phyloP scores from a whole-genome alignment of 257 asterid species.

The Nicotiana undulata region DNA sequence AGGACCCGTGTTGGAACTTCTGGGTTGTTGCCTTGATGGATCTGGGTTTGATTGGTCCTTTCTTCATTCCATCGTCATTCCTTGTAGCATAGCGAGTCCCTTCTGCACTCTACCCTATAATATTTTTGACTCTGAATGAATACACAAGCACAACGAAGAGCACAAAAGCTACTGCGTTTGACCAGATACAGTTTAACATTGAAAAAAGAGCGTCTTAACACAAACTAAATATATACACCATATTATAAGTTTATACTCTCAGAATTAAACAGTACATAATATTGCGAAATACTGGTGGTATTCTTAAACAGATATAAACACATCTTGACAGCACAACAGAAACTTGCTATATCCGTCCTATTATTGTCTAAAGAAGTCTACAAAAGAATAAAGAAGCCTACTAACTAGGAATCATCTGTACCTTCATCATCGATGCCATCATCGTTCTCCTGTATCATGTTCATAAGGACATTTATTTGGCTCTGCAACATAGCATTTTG shows the following conservation, averaged over 20 bases:
- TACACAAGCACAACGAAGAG: no score
- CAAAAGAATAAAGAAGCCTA: background rate
- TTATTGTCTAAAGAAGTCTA: slow-evolving; percentile 3
- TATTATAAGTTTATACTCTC: no score
- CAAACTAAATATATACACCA: no score
- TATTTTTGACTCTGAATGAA: no score
- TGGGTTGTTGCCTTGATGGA: no score
- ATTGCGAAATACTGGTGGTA: background rate
- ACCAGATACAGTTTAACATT: no score
- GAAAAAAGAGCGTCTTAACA: no score
- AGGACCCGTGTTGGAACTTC: no score
- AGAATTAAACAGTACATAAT: background rate
- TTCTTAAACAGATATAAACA: background rate
- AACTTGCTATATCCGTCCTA: slow-evolving; percentile 2
- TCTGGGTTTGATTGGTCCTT: background rate
- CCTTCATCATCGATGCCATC: slow-evolving; percentile 40
- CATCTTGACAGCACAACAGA: background rate
- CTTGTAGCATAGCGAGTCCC: background rate
- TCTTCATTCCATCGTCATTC: background rate
- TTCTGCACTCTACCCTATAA: no score
- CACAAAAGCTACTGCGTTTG: no score
- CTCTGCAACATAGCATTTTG: slow-evolving; percentile 69
- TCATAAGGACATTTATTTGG: slow-evolving; percentile 86
- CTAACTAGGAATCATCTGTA: slow-evolving; percentile 25
- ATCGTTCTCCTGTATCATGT: slow-evolving; percentile 79